Base-by-base conservation (phyloP, 352 stramenopile species). In the Pythium oligandrum region DNA sequence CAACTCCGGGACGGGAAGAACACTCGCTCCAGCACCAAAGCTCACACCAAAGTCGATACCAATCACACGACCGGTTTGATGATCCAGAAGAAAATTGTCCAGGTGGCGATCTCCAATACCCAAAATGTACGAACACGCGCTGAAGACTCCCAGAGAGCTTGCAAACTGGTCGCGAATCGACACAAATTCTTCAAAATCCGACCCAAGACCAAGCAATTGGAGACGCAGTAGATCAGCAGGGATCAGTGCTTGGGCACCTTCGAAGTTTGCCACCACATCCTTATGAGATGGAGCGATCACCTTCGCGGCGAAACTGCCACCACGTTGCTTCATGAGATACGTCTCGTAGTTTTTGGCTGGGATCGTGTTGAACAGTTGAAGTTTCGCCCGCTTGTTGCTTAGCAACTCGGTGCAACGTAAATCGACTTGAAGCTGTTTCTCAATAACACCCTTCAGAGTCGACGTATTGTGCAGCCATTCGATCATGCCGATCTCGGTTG, bases 11-110 rank as follows among this genome's bases (percentile, higher is more conserved):
- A 97, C 84, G 5, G 83, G 80, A 26, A 97, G 57, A 40, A 86
- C 59, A 56, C 85, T 90, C 30, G 84, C 84, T 3, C 83, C 78
- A 10, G 82, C 84, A 12, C 90, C 89, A 70, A 97, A 97, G 56
- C 88, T 95, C 51, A 95, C 83, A 10, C 90, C 90, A 61, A 97
- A 97, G 56, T 97, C 90, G 37, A 97, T 97, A 39, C 84, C 86
- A 46, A 97, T 86, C 33, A 97, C 70, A 26, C 66, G 66, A 1
- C 83, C 87, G n/a, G 64, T 83, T 5, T 53, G 55, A 39, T 84
- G 63, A 53, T 96, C 83, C 1, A 97, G 69, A 6, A 97, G 57
- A 51, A 96, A 96, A 52, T 97, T 97, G 52, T 97, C 90, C 47
- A 97, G 48, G 47, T 97, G 90, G 5, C 90, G 78, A 68, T 97